Conservation (phyloP, 2,329 filamentous ascomycete species). For the Truncatella angustata region DNA sequence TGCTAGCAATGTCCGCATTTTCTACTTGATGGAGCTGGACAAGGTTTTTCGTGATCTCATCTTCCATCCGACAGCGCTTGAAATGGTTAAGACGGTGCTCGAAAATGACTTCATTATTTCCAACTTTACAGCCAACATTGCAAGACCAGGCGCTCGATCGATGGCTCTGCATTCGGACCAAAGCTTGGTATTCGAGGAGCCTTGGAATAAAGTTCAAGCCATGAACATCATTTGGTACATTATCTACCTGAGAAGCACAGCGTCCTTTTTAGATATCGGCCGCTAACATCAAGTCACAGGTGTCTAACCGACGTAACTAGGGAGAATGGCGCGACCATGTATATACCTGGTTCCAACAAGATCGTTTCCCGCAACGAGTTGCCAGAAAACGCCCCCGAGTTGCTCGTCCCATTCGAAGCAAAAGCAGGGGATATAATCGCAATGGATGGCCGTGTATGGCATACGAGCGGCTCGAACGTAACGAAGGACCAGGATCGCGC, state of each 20-base stretch:
- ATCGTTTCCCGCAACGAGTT: constrained; percentile 13
- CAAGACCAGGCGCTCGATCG: constrained; percentile 26
- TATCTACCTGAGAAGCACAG: too few relatives aligned
- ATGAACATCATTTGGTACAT: constrained; percentile 26
- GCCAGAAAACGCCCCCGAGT: constrained; percentile 21
- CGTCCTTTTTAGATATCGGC: too few relatives aligned
- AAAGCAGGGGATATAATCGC: constrained; percentile 30
- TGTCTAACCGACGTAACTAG: constrained; percentile 27
- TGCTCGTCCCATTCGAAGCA: constrained; percentile 29
- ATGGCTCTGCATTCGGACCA: constrained; percentile 33
- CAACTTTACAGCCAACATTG: constrained; percentile 35
- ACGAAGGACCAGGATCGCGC: constrained; percentile 29
- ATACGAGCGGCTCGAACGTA: constrained; percentile 30
- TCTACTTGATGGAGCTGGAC: constrained; percentile 30
- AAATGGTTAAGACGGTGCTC: constrained; percentile 26
- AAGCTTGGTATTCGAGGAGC: constrained; percentile 30
- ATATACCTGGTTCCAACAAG: constrained; percentile 18
- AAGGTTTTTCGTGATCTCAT: constrained; percentile 22
- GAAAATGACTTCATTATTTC: constrained; percentile 29
- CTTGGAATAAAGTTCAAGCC: constrained; percentile 23
- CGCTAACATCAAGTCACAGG: too few relatives aligned
- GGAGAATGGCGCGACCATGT: constrained; percentile 27
- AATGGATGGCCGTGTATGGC: constrained; percentile 33
- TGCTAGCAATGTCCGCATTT: constrained; percentile 26
- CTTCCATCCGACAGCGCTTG: constrained; percentile 21